phyloP scores from a whole-genome alignment of 805 yeast genomes.

The Pichia membranifaciens region DNA sequence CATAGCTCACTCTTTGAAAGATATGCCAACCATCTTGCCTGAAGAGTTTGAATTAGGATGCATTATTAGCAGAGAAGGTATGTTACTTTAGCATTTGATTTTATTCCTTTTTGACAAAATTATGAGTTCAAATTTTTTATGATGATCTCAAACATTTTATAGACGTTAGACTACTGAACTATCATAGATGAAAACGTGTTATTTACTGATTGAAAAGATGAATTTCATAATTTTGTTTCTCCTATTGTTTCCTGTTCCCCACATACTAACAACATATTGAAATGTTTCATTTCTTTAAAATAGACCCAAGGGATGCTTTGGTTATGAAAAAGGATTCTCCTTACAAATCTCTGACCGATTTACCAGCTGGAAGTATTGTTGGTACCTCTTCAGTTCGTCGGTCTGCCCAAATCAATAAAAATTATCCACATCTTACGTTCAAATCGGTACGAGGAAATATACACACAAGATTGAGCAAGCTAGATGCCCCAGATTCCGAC shows the following conservation, averaged over 20 bases:
- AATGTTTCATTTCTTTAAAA: not conserved
- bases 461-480: conserved; percentile 73
- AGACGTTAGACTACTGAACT: conserved; percentile 37
- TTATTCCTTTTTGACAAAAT: not conserved
- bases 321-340: conserved; percentile 64
- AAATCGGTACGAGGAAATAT: conserved; percentile 82
- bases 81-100: conserved; percentile 16
- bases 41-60: conserved; percentile 88
- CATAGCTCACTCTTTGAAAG: conserved; percentile 91
- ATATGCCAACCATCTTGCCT: conserved; percentile 84
- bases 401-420: conserved; percentile 79
- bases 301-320: conserved; percentile 88
- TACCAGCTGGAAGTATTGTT: conserved; percentile 80
- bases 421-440: conserved; percentile 69
- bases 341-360: conserved; percentile 59
- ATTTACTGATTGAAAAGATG: conserved; percentile 17
- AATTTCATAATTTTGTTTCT: not conserved
- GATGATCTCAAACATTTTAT: conserved; percentile 28
- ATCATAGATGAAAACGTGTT: conserved; percentile 25
- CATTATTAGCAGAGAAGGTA: conserved; percentile 66
- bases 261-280: conserved; percentile 11
- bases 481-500: conserved; percentile 64
- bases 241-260: not conserved
- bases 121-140: conserved; percentile 5
- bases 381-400: conserved; percentile 95